These are phyloP conservation scores for Raphanus sativus DNA, from an alignment of 345 rosid genomes.

Conservation along the genomic window DNA sequence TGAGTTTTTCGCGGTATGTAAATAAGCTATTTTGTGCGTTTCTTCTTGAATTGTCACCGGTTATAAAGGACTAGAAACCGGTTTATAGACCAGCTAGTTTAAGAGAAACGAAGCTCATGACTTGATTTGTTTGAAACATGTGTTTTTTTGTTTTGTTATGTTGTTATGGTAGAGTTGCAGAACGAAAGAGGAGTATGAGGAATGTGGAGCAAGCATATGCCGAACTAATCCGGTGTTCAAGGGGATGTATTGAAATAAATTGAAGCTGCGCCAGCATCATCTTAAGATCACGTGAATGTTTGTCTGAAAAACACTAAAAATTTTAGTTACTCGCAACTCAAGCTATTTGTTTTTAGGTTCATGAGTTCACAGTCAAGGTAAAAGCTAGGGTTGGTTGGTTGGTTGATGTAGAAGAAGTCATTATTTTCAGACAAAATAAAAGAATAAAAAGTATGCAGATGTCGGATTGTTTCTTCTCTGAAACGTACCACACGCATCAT, in stretches of 20 bases:
- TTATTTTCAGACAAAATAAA: conserved; percentile 19
- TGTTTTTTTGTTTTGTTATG: too few species aligned
- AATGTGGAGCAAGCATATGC: conserved; percentile 97
- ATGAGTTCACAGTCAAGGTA: background rate
- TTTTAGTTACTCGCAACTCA: conserved; percentile 11
- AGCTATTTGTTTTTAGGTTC: background rate
- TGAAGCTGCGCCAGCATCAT: conserved; percentile 18
- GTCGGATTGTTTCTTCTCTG: background rate
- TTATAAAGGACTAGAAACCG: background rate
- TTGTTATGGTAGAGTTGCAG: conserved; percentile 75
- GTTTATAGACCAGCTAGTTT: background rate
- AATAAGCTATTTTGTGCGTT: background rate
- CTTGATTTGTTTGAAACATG: conserved; percentile 13
- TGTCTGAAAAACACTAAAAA: conserved; percentile 1
- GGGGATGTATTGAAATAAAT: conserved; percentile 73
- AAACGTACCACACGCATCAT: background rate
- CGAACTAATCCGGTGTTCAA: conserved; percentile 98
- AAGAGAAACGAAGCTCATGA: background rate
- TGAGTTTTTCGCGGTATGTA: conserved; percentile 83
- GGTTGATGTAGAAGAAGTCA: background rate
- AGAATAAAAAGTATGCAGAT: background rate
- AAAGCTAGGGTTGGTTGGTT: conserved; percentile 8
- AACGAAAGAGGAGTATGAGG: conserved; percentile 96
- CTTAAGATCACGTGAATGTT: conserved; percentile 22
- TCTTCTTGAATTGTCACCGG: background rate